phyloP scores from a whole-genome alignment of 306 rosid species.

The Medicago lupulina region DNA sequence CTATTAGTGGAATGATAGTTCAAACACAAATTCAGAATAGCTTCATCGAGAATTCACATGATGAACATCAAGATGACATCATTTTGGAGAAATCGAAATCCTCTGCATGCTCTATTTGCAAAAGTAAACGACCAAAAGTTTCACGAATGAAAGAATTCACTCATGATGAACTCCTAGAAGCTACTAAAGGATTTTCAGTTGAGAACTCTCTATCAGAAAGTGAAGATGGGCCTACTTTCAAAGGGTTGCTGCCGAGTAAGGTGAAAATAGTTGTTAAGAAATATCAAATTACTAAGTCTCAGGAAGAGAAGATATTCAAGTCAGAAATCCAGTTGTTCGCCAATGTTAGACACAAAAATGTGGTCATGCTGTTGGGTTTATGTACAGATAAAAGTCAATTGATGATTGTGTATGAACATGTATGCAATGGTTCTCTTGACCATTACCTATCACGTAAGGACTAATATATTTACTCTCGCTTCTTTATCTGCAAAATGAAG shows the following conservation, averaged over 20 bases:
- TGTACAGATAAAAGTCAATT: slow-evolving; percentile 56
- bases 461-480: not conserved
- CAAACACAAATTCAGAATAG: slow-evolving; percentile 35
- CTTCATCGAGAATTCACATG: slow-evolving; percentile 36
- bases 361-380: slow-evolving; percentile 75
- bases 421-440: slow-evolving; percentile 81
- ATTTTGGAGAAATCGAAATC: slow-evolving; percentile 42
- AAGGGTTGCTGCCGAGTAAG: slow-evolving; percentile 54
- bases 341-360: slow-evolving; percentile 71
- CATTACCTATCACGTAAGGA: slow-evolving; percentile 70
- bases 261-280: slow-evolving; percentile 73
- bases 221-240: slow-evolving; percentile 64
- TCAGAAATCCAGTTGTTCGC: slow-evolving; percentile 62
- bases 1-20: slow-evolving; percentile 17
- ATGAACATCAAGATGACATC: slow-evolving; percentile 18
- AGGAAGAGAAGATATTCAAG: slow-evolving; percentile 61
- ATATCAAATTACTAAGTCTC: slow-evolving; percentile 55
- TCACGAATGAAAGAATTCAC: slow-evolving; percentile 60
- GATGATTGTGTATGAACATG: slow-evolving; percentile 72
- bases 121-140: slow-evolving; percentile 57
- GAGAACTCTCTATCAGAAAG: slow-evolving; percentile 64
- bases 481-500: slow-evolving; percentile 21
- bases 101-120: slow-evolving; percentile 60
- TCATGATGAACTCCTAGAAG: slow-evolving; percentile 59
- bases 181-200: slow-evolving; percentile 66